Conservation (phyloP, 1,284 basidiomycete species). For the Mycena citricolor region DNA sequence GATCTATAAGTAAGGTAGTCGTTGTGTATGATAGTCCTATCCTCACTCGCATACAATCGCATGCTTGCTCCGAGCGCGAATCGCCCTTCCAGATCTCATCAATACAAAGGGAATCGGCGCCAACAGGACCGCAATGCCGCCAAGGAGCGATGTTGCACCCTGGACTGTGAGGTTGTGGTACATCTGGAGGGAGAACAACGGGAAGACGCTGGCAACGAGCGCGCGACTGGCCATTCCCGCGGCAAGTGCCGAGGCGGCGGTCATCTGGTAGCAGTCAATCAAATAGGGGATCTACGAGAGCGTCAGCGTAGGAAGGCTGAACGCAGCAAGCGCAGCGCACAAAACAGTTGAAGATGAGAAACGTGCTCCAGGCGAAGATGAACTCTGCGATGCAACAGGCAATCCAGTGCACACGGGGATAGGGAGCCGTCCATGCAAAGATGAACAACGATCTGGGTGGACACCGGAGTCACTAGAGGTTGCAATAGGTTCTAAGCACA, state of each 20-base stretch:
- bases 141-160: conserved; percentile 18
- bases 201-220: conserved; percentile 19
- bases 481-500: not conserved
- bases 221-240: conserved; percentile 16
- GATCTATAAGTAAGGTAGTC: too few relatives aligned
- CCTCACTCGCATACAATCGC: not conserved
- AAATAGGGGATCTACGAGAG: not conserved
- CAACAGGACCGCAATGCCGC: conserved; percentile 13
- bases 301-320: not conserved
- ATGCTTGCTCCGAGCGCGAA: conserved; percentile 11
- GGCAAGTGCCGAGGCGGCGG: not conserved
- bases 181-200: conserved; percentile 21
- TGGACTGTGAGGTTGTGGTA: conserved; percentile 13
- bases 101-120: conserved; percentile 21
- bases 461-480: not conserved
- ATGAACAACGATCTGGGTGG: conserved; percentile 16
- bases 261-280: conserved; percentile 2
- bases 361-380: conserved; percentile 16
- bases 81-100: conserved; percentile 2
- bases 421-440: conserved; percentile 23
- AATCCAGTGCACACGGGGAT: conserved; percentile 16
- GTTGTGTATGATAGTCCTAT: too few relatives aligned
- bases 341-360: conserved; percentile 21
- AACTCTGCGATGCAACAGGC: conserved; percentile 19
- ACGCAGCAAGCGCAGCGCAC: conserved; percentile 2